Percentiles rank a stretch among this genome's conserved stretches.
phyloP scores from a whole-genome alignment of 2,329 filamentous ascomycete species.

The Diaporthe vaccinii region DNA sequence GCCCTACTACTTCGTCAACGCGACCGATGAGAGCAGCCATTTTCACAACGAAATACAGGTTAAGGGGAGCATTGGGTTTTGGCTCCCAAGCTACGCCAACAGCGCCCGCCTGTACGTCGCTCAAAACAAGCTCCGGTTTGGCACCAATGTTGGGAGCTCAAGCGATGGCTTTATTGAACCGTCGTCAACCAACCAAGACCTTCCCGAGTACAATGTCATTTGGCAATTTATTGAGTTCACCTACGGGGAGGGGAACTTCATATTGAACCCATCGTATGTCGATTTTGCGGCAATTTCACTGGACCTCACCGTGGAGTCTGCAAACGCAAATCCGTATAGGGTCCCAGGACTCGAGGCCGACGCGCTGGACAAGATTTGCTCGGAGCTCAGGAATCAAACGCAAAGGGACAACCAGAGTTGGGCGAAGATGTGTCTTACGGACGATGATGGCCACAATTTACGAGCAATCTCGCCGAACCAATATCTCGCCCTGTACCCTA shows the following conservation, averaged over 20 bases:
- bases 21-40: neutral
- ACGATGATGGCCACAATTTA: neutral
- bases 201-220: conserved; percentile 22
- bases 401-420: conserved; percentile 14
- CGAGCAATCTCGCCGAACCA: conserved; percentile 33
- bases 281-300: conserved; percentile 31
- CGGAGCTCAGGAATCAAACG: neutral
- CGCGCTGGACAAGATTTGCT: conserved; percentile 8
- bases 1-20: conserved; percentile 11
- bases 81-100: conserved; percentile 18
- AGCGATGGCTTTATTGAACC: conserved; percentile 25
- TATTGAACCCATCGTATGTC: conserved; percentile 21
- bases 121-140: conserved; percentile 12
- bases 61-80: neutral
- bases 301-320: conserved; percentile 5
- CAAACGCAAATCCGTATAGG: neutral
- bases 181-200: conserved; percentile 2
- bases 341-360: conserved; percentile 18
- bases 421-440: conserved; percentile 2
- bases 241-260: neutral
- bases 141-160: conserved; percentile 19
- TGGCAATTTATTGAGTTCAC: conserved; percentile 37
- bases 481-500: conserved; percentile 23
- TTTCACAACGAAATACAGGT: neutral
- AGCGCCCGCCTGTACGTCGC: conserved; percentile 30